A percentile compares a stretch with the other conserved stretches of the same genome.
Evolutionary conservation across 2,329 filamentous ascomycete genomes (phyloP).

Genomic region (Cercospora sp.): DNA sequence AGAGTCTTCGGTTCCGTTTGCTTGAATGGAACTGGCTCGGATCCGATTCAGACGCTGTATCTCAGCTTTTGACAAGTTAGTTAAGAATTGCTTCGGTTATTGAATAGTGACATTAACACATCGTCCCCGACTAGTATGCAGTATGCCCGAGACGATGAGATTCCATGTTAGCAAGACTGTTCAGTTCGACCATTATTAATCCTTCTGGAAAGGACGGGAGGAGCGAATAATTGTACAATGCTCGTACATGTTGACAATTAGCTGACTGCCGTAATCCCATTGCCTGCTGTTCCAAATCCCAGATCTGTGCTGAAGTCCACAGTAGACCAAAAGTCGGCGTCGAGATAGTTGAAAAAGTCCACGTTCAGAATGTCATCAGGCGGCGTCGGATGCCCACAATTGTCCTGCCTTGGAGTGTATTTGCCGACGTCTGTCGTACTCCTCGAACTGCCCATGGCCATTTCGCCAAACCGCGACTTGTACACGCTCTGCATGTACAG

Average conservation of each 20-base stretch:
- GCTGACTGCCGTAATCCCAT: not conserved
- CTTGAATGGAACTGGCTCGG: not conserved
- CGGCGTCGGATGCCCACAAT: slow-evolving; percentile 25
- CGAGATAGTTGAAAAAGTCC: slow-evolving; percentile 35
- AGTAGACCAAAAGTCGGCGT: slow-evolving; percentile 31
- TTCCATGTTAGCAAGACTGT: not conserved
- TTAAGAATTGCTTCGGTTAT: not conserved
- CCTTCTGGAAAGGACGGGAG: not conserved
- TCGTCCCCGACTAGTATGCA: not conserved
- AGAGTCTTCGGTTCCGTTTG: not conserved
- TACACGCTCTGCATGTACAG: slow-evolving; percentile 35
- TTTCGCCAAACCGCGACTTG: slow-evolving; percentile 26
- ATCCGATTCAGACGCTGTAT: not conserved
- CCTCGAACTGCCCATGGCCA: not conserved
- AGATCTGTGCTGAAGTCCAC: slow-evolving; percentile 6
- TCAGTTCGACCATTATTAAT: not conserved
- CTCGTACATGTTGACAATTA: not conserved
- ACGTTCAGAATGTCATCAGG: slow-evolving; percentile 29
- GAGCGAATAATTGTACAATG: not conserved
- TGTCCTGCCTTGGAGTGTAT: slow-evolving; percentile 12
- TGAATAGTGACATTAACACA: not conserved
- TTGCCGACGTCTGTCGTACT: slow-evolving; percentile 4
- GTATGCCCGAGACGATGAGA: not conserved
- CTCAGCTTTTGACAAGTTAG: not conserved
- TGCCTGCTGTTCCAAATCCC: not conserved